Evolutionary conservation across 2,329 filamentous ascomycete genomes (phyloP).

Genomic region (Apiospora koreana): DNA sequence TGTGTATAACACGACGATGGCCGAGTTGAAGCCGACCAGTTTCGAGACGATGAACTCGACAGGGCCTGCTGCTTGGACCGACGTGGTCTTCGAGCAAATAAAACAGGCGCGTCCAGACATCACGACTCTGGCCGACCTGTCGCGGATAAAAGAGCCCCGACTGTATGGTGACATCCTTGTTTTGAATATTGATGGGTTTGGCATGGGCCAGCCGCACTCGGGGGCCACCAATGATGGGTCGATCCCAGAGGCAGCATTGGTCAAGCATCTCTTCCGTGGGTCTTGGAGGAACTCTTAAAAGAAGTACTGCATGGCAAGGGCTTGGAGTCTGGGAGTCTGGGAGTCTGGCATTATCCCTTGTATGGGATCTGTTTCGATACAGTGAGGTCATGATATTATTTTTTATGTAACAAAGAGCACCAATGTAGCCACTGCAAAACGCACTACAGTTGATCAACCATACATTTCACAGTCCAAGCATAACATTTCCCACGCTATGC

Average conservation of each 20-base stretch:
- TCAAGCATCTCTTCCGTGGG: conserved; percentile 28
- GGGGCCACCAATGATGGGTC: conserved; percentile 29
- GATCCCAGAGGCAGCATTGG: conserved; percentile 25
- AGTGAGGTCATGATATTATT: not conserved
- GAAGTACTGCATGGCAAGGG: not conserved
- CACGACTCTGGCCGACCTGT: conserved; percentile 16
- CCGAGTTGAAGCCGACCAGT: conserved; percentile 23
- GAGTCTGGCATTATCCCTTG: not conserved
- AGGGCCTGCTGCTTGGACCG: conserved; percentile 33
- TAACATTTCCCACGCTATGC: no score
- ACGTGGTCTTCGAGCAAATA: conserved; percentile 31
- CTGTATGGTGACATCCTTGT: conserved; percentile 24
- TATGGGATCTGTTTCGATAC: not conserved
- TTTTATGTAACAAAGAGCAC: no score
- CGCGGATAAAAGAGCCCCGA: conserved; percentile 16
- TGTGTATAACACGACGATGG: conserved; percentile 6
- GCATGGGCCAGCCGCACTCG: conserved; percentile 31
- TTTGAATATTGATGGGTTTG: conserved; percentile 29
- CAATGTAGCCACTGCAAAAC: no score
- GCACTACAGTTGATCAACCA: no score
- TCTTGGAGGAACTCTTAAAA: conserved; percentile 20
- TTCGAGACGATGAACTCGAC: conserved; percentile 34
- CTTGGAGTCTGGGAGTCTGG: not conserved
- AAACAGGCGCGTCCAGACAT: conserved; percentile 22
- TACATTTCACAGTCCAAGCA: no score